Evolutionary conservation across 1,139 yeast genomes (phyloP).

Genomic region (Hyphopichia fennica): DNA sequence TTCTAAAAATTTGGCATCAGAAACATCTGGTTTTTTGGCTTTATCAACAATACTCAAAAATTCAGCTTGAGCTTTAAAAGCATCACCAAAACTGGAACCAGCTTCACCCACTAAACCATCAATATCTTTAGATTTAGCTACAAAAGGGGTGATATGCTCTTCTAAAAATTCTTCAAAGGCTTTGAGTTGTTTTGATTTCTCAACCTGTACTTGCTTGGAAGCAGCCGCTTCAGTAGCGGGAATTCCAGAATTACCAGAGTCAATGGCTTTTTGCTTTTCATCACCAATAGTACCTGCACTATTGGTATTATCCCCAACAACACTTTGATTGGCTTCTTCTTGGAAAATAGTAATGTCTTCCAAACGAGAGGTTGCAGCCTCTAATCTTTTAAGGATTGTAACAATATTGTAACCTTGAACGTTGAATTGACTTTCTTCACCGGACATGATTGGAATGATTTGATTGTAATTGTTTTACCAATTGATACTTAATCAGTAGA

Average conservation of each 20-base stretch:
- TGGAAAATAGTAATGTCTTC: conserved; percentile 87
- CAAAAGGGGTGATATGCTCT: conserved; percentile 61
- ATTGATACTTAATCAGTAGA: too few species aligned
- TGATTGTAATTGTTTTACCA: too few species aligned
- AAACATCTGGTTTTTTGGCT: conserved; percentile 63
- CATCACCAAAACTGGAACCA: conserved; percentile 54
- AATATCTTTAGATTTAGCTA: conserved; percentile 53
- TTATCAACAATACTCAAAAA: conserved; percentile 61
- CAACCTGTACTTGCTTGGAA: conserved; percentile 7
- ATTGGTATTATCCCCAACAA: background rate
- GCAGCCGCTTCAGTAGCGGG: conserved; percentile 8
- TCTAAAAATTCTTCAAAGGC: conserved; percentile 58
- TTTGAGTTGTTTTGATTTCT: conserved; percentile 42
- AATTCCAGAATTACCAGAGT: background rate
- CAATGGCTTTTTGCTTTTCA: conserved; percentile 2
- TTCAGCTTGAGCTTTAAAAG: conserved; percentile 58
- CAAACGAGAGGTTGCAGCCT: conserved; percentile 89
- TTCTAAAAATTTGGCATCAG: conserved; percentile 54
- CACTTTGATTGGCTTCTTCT: conserved; percentile 41
- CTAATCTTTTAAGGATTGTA: conserved; percentile 79
- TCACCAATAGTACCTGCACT: background rate
- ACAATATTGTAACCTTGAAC: conserved; percentile 81
- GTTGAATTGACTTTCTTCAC: conserved; percentile 57
- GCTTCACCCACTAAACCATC: conserved; percentile 66
- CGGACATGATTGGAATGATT: conserved; percentile 19